Conservation (phyloP, 1,284 basidiomycete species). For the Ceratorhiza oryzae-sativae region DNA sequence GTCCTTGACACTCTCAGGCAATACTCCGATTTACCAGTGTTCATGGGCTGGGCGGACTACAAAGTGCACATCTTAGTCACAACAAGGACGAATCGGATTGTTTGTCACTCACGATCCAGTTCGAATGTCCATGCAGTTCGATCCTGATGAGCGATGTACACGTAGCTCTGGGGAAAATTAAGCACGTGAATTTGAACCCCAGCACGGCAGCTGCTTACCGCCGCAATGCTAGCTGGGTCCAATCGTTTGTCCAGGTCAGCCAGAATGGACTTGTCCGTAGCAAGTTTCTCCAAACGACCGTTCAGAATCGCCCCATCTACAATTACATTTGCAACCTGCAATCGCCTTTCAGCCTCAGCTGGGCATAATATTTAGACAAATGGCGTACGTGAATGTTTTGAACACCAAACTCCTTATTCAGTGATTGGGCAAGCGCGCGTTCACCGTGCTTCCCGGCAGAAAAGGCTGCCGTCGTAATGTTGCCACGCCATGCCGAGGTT, state of each 20-base stretch:
- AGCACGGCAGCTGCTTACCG: conserved; percentile 51
- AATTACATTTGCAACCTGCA: conserved; percentile 52
- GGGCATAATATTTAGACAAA: neutral
- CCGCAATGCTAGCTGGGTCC: conserved; percentile 69
- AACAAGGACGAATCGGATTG: conserved; percentile 20
- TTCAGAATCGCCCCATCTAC: conserved; percentile 62
- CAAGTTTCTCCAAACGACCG: conserved; percentile 50
- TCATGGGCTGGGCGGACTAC: conserved; percentile 58
- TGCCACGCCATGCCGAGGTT: conserved; percentile 71
- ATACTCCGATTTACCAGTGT: conserved; percentile 51
- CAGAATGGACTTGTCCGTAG: conserved; percentile 52
- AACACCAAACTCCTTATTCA: conserved; percentile 80
- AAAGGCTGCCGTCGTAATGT: conserved; percentile 68
- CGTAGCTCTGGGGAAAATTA: conserved; percentile 54
- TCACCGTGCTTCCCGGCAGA: conserved; percentile 72
- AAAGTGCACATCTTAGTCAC: neutral
- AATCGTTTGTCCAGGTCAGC: conserved; percentile 59
- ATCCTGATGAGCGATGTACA: conserved; percentile 66
- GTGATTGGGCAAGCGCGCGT: conserved; percentile 72
- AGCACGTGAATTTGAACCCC: neutral
- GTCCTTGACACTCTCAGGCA: neutral
- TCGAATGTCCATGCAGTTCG: conserved; percentile 73
- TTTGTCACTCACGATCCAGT: conserved; percentile 61
- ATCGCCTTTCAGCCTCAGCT: neutral
- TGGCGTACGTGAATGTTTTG: conserved; percentile 71